A percentile compares a stretch with the other conserved stretches of the same genome.
Conservation (phyloP, 805 yeast species). For the Pichia cabralensis region DNA sequence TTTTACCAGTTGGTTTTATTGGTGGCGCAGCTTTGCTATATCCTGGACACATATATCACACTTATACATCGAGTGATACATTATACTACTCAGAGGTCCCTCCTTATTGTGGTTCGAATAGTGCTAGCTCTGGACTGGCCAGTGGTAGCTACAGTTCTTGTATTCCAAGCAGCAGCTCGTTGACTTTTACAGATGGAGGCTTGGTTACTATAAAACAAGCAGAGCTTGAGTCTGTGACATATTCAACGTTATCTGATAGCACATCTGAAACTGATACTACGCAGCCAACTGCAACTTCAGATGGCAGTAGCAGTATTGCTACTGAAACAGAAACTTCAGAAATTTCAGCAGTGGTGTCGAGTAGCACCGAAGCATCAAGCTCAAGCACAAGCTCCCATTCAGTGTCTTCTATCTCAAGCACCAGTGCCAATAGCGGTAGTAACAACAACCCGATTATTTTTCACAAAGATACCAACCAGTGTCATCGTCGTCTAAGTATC, state of each 20-base stretch:
- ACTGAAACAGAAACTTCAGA: not conserved
- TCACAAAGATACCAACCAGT: too few species aligned
- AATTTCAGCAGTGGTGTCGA: not conserved
- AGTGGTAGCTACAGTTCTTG: not conserved
- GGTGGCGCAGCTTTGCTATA: constrained; percentile 4
- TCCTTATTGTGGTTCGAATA: constrained; percentile 4
- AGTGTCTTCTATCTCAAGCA: not conserved
- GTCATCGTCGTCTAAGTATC: too few species aligned
- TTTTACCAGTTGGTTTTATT: constrained; percentile 6
- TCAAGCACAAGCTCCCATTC: not conserved
- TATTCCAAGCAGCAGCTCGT: not conserved
- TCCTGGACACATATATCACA: constrained; percentile 9
- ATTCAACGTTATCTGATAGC: constrained; percentile 3
- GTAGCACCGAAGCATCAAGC: not conserved
- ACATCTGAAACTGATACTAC: not conserved
- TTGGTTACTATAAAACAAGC: constrained; percentile 1
- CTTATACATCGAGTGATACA: constrained; percentile 7
- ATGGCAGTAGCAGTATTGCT: too few species aligned
- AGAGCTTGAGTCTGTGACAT: not conserved
- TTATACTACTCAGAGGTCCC: constrained; percentile 9
- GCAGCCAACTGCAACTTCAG: too few species aligned
- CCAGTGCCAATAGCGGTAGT: not conserved
- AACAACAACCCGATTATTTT: too few species aligned
- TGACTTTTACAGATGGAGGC: constrained; percentile 2
- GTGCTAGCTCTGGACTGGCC: not conserved